Percentiles rank a stretch among this genome's conserved stretches.
phyloP scores from a whole-genome alignment of 306 rosid genomes.

The barrel medic (Medicago truncatula) region DNA sequence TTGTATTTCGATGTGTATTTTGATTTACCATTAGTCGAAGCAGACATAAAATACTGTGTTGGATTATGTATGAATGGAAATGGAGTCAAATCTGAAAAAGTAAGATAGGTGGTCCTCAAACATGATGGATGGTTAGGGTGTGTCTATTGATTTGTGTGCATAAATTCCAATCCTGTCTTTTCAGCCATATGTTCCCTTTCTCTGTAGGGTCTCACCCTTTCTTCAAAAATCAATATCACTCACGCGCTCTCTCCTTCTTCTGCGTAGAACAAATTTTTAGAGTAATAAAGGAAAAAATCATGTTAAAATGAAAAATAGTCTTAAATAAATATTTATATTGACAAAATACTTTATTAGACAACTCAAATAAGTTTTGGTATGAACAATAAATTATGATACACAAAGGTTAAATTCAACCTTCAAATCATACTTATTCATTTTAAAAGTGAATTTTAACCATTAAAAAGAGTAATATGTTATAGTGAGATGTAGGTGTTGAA shows the following conservation, averaged over 20 bases:
- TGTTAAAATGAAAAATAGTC: too few relatives aligned
- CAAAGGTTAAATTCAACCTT: too few relatives aligned
- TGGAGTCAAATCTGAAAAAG: constrained; percentile 42
- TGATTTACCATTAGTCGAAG: neutral
- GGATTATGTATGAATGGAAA: neutral
- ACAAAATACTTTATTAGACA: too few relatives aligned
- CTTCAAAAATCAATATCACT: neutral
- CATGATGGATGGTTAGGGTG: constrained; percentile 92
- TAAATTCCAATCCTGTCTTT: constrained; percentile 65
- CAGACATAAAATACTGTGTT: neutral
- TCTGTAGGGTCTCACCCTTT: constrained; percentile 2
- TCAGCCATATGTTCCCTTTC: constrained; percentile 41
- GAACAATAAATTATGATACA: too few relatives aligned
- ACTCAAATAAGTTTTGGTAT: too few relatives aligned
- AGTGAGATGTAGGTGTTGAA: neutral
- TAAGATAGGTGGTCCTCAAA: constrained; percentile 48
- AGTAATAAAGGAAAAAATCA: too few relatives aligned
- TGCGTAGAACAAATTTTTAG: too few relatives aligned
- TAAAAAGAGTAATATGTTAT: too few relatives aligned
- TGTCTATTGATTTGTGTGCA: constrained; percentile 52
- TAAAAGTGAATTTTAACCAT: too few relatives aligned
- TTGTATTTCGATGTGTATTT: neutral
- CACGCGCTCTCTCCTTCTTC: constrained; percentile 4
- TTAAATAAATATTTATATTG: too few relatives aligned
- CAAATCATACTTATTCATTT: too few relatives aligned